phyloP scores from a whole-genome alignment of 371 early-diverging fungal species.

The Mortierella sp. region DNA sequence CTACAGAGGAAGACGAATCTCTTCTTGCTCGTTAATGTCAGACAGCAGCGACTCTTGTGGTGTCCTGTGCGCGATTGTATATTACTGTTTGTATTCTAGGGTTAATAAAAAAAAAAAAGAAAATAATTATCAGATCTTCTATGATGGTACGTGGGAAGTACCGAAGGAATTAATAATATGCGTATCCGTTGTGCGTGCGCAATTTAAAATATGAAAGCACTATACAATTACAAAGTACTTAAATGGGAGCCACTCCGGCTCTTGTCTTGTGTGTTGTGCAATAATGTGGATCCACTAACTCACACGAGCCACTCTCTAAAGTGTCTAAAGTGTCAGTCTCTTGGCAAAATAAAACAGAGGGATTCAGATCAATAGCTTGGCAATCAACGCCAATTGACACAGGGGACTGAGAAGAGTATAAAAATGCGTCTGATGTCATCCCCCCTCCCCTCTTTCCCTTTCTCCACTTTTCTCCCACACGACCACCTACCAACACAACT shows the following conservation, averaged over 20 bases:
- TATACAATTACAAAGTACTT: slow-evolving; percentile 9
- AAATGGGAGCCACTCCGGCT: neutral
- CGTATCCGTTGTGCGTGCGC: neutral
- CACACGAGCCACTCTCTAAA: too few relatives aligned
- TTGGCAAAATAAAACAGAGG: neutral
- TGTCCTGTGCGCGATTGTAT: too few relatives aligned
- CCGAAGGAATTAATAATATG: too few relatives aligned
- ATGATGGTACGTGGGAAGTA: too few relatives aligned
- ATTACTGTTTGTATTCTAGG: too few relatives aligned
- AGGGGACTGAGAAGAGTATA: neutral
- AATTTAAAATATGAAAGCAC: neutral
- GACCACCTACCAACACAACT: neutral
- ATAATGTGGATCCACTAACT: neutral
- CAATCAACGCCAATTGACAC: neutral
- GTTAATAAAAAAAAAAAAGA: too few relatives aligned
- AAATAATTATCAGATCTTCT: too few relatives aligned
- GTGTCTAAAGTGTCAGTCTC: slow-evolving; percentile 1
- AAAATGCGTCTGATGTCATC: slow-evolving; percentile 1
- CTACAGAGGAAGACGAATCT: neutral
- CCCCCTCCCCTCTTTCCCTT: neutral
- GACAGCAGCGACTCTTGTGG: neutral
- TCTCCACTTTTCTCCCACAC: slow-evolving; percentile 9
- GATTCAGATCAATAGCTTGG: slow-evolving; percentile 2
- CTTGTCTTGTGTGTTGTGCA: neutral
- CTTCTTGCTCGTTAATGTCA: neutral